These are phyloP conservation scores for Candida gorgasii DNA, from an alignment of 805 yeast genomes.

Conservation along the genomic window DNA sequence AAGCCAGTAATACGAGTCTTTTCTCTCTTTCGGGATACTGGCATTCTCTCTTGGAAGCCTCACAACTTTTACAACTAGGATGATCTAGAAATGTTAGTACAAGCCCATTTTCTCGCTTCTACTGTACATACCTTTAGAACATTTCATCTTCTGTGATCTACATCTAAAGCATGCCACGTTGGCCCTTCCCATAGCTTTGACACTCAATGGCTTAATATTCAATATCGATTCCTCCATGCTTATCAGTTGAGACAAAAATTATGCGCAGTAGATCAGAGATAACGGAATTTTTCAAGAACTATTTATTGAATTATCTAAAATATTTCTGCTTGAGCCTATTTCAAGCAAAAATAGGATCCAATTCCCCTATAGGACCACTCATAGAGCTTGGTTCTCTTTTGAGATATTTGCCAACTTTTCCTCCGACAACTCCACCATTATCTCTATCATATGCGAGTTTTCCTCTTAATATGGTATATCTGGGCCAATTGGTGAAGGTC, in stretches of 20 bases:
- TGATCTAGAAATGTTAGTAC: constrained; percentile 12
- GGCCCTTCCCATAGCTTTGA: constrained; percentile 14
- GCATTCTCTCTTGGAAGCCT: constrained; percentile 9
- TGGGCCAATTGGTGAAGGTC: constrained; percentile 47
- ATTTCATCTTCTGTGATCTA: constrained; percentile 14
- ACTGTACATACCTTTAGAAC: constrained; percentile 14
- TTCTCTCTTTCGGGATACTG: constrained; percentile 14
- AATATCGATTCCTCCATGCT: constrained; percentile 1
- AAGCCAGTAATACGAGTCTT: constrained; percentile 12
- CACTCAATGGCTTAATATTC: constrained; percentile 13
- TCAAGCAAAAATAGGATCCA: constrained; percentile 5
- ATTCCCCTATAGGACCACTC: constrained; percentile 4
- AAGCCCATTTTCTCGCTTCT: background rate
- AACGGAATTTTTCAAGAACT: too few species aligned
- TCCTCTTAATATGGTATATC: constrained; percentile 43
- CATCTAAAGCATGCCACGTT: constrained; percentile 16
- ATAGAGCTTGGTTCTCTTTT: constrained; percentile 6
- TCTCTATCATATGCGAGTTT: constrained; percentile 30
- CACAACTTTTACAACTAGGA: constrained; percentile 13
- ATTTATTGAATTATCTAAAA: too few species aligned
- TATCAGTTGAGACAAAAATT: background rate
- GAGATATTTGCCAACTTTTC: background rate
- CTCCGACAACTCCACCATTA: constrained; percentile 9
- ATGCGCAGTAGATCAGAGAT: background rate
- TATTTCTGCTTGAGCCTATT: too few species aligned